Base-by-base conservation (phyloP, 371 early-diverging fungal genomes). In the Syncephalis plumigaleata region DNA sequence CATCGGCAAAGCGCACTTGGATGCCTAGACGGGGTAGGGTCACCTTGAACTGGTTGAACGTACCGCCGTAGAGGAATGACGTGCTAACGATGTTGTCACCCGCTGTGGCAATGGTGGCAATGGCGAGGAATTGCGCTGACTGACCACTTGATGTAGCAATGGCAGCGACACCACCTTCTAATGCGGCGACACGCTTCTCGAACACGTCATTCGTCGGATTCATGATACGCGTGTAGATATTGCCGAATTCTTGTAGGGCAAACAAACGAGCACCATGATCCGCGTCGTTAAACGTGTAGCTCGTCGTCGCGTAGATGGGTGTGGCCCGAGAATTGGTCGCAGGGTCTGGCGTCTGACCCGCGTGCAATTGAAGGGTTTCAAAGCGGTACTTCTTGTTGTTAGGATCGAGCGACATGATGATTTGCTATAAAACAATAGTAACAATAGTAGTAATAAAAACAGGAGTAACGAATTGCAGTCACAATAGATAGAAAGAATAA, bases 341-440 rank as follows among this genome's bases (percentile, higher is more conserved):
- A 9, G 71, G 46, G 51, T 79, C 73, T 3, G 72, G 72, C 2
- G 52, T 40, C 22, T 87, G 86, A 17, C 91, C 91, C 42, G 87
- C 88, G 55, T 91, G 92, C n/a, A 91, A 61, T 58, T 91, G 91
- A 22, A 90, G 75, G 13, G 91, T 91, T 50, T 91, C 89, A 57
- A 90, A 87, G 51, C 56, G 71, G 21, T 58, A 63, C 31, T 60
- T 50, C 39, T 55, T 61, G 22, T 58, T 47, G 21, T 61, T 39
- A 27, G 55, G 16, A 42, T 48, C 37, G 39, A 26, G 48, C 56
- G 56, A 56, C 43, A 26, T 51, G 39, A 43, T 22, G 42, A 4
- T 22, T 7, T 4, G 15, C 3, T 40, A 16, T 9, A 38, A 39
- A 25, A 9, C n/a, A n/a, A 16, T 21, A 36, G 21, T 23, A 24